Base-by-base conservation (phyloP, 2,329 filamentous ascomycete species). In the Ceratocystiopsis brevicomis region DNA sequence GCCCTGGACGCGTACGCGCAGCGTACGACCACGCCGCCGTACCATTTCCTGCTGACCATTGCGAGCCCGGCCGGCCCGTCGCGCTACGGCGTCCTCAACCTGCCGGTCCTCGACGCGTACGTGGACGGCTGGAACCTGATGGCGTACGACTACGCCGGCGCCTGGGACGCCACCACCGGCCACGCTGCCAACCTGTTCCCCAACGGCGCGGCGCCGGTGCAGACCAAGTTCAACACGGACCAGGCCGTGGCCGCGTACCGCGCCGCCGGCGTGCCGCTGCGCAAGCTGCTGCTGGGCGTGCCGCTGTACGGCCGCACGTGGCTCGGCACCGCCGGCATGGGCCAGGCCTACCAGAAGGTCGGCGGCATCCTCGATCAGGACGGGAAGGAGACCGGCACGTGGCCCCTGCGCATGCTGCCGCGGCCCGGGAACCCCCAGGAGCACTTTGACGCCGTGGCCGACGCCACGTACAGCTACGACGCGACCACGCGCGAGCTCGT, bases 281-380 rank as follows among this genome's bases (percentile, higher is more conserved):
- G 66, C 47, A 95, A 94, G 61, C 73, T 96, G 43, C 81, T 94
- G 3, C 60, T 95, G 14, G 87, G 88, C 3, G 88, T 95, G 81
- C 87, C 88, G 2, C 65, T 96, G 13, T 96, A 95, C 56, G 88
- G 88, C 1, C 81, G 86, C 34, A 76, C 83, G 0, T 96, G 95
- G 57, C 68, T 76, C 51, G 73, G 76, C 49, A 95, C 88, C 0
- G 69, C 79, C 21, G 87, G 86, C 0, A 70, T 75, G 0, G 88
- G 88, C 1, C 59, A 77, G 44, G 88, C 86, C 0, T 81, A 71
- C 44, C 95, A 81, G 81, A 87, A 95, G 62, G 66, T 70, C 9
- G 86, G 86, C 1, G 74, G 93, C 1, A 83, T 81, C 65, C 87
- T 96, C 59, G 95, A 80, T 67, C 95, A 94, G 65, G 76, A 21